Conservation (phyloP, 345 rosid species). For the Streptanthus diversifolius region DNA sequence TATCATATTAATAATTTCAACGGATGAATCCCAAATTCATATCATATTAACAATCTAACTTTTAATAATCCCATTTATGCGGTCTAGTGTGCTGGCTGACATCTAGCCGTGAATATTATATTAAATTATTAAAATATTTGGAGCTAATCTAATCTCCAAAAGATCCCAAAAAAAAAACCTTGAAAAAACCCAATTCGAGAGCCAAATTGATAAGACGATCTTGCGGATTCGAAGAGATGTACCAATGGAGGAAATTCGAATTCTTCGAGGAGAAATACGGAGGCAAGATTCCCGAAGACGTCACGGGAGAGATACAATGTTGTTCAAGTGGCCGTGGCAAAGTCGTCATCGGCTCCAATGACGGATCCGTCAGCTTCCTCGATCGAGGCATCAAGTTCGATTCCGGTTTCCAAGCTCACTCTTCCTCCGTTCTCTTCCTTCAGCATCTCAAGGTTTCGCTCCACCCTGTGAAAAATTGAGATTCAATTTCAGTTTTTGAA, state of each 20-base stretch:
- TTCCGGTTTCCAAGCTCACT: constrained; percentile 78
- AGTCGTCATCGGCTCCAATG: constrained; percentile 81
- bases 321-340: constrained; percentile 98
- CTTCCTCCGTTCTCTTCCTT: constrained; percentile 79
- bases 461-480: not conserved
- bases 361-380: constrained; percentile 76
- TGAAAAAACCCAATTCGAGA: not conserved
- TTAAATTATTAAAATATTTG: too few relatives aligned
- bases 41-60: too few relatives aligned
- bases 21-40: too few relatives aligned
- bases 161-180: not conserved
- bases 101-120: too few relatives aligned
- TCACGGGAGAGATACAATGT: constrained; percentile 61
- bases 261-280: constrained; percentile 98
- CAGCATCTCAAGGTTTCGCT: constrained; percentile 82
- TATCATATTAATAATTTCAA: too few relatives aligned
- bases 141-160: not conserved
- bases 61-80: too few relatives aligned
- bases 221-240: constrained; percentile 42
- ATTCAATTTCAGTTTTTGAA: not conserved
- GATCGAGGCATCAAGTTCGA: constrained; percentile 96
- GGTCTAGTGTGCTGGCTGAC: too few relatives aligned
- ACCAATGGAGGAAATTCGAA: constrained; percentile 96
- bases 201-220: not conserved
- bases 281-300: constrained; percentile 88